Evolutionary conservation across 2,329 filamentous ascomycete species (phyloP).

Genomic region (Fusarium multiceps): DNA sequence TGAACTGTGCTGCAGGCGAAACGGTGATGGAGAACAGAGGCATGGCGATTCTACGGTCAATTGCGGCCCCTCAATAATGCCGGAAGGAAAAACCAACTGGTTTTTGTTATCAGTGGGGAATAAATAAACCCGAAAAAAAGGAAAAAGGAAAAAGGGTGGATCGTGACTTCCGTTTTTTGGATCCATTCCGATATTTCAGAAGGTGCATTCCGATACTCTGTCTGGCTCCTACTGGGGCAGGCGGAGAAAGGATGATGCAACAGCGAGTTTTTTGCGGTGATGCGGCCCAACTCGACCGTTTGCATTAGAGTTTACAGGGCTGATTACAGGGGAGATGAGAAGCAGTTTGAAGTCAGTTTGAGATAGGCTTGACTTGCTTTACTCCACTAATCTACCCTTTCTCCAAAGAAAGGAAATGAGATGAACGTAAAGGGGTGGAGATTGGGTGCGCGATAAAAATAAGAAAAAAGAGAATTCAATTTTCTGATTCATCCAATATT

Average conservation of each 20-base stretch:
- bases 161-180: slow-evolving; percentile 14
- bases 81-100: slow-evolving; percentile 13
- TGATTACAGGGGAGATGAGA: slow-evolving; percentile 18
- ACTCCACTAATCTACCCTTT: not conserved
- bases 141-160: not conserved
- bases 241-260: slow-evolving; percentile 33
- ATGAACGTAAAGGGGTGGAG: not conserved
- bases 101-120: slow-evolving; percentile 29
- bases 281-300: slow-evolving; percentile 32
- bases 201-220: not conserved
- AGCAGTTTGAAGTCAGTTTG: slow-evolving; percentile 2
- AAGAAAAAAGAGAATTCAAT: not conserved
- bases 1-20: slow-evolving; percentile 3
- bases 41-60: not conserved
- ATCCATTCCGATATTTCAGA: slow-evolving; percentile 1
- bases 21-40: slow-evolving; percentile 4
- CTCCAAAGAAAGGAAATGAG: not conserved
- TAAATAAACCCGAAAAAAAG: not conserved
- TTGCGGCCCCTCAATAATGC: not conserved
- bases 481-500: slow-evolving; percentile 17
- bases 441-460: not conserved
- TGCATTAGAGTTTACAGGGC: slow-evolving; percentile 31
- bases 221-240: slow-evolving; percentile 12
- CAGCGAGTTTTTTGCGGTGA: slow-evolving; percentile 18
- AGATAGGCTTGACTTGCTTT: slow-evolving; percentile 11